Evolutionary conservation across 768 basidiomycete genomes (phyloP), one percentile per base, ranked within the genome.

Genomic region (Galerina sulciceps): DNA sequence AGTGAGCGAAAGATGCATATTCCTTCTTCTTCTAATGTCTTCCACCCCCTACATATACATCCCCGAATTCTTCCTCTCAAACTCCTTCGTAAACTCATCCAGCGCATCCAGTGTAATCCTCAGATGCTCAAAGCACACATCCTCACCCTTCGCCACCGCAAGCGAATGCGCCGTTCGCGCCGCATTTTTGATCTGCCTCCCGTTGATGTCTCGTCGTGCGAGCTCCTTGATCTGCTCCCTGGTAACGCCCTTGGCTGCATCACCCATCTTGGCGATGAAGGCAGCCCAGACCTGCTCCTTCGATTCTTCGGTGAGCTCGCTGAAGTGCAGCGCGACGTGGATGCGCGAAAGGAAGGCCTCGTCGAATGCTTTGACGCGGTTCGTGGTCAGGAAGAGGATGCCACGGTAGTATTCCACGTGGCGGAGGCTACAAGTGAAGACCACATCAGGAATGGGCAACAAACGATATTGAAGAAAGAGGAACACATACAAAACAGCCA

Each of bases 141-240:
- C 69, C 70, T 84, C 78, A 36, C 77, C 75, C 17, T 80, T 69
- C 0, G 79, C 84, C 4, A 75, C 58, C 14, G 87, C 86, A 31
- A 88, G 74, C 50, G 84, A 83, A 54, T 81, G 80, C n/a, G 87
- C 87, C 2, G 86, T 89, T 60, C 84, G 76, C 20, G 83, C 84
- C 6, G 84, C 85, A 61, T 90, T 89, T 81, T 87, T 90, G 67
- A 88, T 88, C 73, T 87, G 85, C 42, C 86, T 66, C 10, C 87
- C 87, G 65, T 88, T 88, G 57, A 88, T 75, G 42, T 81, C 75
- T 60, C 81, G 75, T 67, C 71, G 74, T 3, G 83, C 81, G 6
- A 89, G 73, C 43, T 74, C 69, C 31, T 65, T 70, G 40, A 86
- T 75, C 58, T 87, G 72, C 22, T 76, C 79, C 1, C 65, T 62